Conservation (phyloP, 805 yeast genomes). For the Cyberlindnera euphorbiiphila region DNA sequence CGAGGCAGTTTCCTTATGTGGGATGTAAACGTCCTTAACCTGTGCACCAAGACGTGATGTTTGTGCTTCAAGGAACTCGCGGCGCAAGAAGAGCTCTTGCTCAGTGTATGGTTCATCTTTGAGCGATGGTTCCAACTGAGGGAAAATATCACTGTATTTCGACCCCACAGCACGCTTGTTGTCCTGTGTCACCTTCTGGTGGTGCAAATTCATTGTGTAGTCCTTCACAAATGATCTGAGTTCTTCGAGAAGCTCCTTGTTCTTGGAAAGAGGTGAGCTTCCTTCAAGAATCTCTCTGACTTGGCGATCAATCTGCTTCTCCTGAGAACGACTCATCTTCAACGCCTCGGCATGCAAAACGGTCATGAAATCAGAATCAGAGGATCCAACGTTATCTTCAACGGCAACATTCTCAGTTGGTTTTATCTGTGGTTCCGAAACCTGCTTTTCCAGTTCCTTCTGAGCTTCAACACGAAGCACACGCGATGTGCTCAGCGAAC, state of each 20-base stretch:
- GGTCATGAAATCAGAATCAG: slow-evolving; percentile 19
- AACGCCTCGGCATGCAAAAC: slow-evolving; percentile 18
- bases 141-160: slow-evolving; percentile 34
- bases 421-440: too few relatives aligned
- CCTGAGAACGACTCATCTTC: slow-evolving; percentile 17
- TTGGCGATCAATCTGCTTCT: slow-evolving; percentile 19
- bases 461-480: slow-evolving; percentile 5
- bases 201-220: slow-evolving; percentile 18
- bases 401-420: neutral
- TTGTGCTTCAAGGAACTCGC: slow-evolving; percentile 53
- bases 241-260: slow-evolving; percentile 21
- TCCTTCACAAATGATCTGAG: slow-evolving; percentile 21
- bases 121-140: slow-evolving; percentile 60
- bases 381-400: neutral
- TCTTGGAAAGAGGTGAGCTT: slow-evolving; percentile 18
- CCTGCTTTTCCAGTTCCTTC: slow-evolving; percentile 1
- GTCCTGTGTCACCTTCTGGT: slow-evolving; percentile 16
- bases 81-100: slow-evolving; percentile 76
- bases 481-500: slow-evolving; percentile 7
- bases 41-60: slow-evolving; percentile 62
- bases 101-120: slow-evolving; percentile 63
- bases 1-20: slow-evolving; percentile 57
- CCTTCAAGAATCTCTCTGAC: slow-evolving; percentile 23
- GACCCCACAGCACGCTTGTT: slow-evolving; percentile 18
- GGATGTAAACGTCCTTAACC: slow-evolving; percentile 58